Percentiles rank a stretch among this genome's conserved stretches.
These are phyloP conservation scores for Cyphellophora europaea DNA, from an alignment of 2,329 filamentous ascomycete species.

Conservation along the genomic window DNA sequence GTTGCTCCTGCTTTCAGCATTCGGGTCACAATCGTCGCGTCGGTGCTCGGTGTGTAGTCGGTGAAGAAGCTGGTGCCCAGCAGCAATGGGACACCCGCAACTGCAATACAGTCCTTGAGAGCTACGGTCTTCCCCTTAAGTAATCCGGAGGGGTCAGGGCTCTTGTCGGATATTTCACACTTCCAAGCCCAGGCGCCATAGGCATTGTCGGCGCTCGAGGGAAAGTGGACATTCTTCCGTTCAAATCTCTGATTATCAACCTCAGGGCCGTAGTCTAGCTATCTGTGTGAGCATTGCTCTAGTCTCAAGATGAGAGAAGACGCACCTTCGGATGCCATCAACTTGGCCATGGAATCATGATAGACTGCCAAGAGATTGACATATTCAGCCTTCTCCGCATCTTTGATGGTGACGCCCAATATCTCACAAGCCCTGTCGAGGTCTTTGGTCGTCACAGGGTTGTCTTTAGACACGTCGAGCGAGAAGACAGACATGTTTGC, in stretches of 20 bases:
- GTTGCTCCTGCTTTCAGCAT: conserved; percentile 33
- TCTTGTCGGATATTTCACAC: conserved; percentile 25
- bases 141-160: conserved; percentile 18
- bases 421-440: not conserved
- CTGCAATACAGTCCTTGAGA: conserved; percentile 40
- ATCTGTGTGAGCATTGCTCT: no score
- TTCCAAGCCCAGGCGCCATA: conserved; percentile 36
- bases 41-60: conserved; percentile 28
- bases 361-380: conserved; percentile 1
- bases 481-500: not conserved
- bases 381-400: not conserved
- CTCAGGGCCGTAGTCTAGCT: conserved; percentile 39
- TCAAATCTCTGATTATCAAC: conserved; percentile 36
- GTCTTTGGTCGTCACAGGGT: not conserved
- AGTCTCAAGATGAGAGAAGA: no score
- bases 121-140: conserved; percentile 33
- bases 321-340: conserved; percentile 14
- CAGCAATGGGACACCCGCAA: conserved; percentile 35
- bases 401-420: not conserved
- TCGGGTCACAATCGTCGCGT: conserved; percentile 36
- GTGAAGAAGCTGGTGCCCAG: conserved; percentile 34
- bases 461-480: not conserved
- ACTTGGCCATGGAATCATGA: conserved; percentile 1
- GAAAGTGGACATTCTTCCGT: conserved; percentile 34
- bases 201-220: conserved; percentile 25